Evolutionary conservation across 345 rosid genomes (phyloP).

Genomic region (Reutealis trisperma): DNA sequence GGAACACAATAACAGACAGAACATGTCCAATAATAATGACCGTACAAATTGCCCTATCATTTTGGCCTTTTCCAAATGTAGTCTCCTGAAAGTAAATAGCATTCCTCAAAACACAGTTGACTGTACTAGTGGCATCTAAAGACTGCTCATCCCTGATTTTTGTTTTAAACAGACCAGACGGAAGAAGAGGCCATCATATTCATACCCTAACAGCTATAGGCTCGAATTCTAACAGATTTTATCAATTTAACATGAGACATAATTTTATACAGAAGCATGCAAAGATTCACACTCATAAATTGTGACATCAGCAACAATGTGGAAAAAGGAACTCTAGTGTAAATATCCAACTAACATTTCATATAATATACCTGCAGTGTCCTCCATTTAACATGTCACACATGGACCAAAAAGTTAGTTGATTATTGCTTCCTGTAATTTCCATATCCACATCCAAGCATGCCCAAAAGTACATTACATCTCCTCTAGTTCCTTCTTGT

Average conservation of each 20-base stretch:
- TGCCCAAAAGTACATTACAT: slow-evolving; percentile 38
- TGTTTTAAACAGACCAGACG: not conserved
- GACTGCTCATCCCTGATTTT: not conserved
- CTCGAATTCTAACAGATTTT: not conserved
- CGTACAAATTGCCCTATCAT: not conserved
- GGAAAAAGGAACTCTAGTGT: not conserved
- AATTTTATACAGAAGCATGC: not conserved
- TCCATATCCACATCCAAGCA: slow-evolving; percentile 24
- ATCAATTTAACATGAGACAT: not conserved
- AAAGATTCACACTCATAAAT: not conserved
- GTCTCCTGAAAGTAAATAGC: not conserved
- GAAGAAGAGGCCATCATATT: not conserved
- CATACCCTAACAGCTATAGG: not conserved
- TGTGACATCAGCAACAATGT: not conserved
- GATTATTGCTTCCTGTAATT: slow-evolving; percentile 17
- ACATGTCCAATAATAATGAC: not conserved
- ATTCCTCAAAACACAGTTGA: too few relatives aligned
- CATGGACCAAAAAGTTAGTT: slow-evolving; percentile 37
- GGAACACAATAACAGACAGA: not conserved
- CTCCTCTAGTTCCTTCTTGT: slow-evolving; percentile 28
- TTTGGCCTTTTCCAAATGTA: not conserved
- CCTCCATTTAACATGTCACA: slow-evolving; percentile 39
- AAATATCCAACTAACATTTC: not conserved
- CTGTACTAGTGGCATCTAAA: not conserved
- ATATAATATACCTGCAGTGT: slow-evolving; percentile 32